phyloP scores from a whole-genome alignment of 257 asterid species.

The Asclepias syriaca region DNA sequence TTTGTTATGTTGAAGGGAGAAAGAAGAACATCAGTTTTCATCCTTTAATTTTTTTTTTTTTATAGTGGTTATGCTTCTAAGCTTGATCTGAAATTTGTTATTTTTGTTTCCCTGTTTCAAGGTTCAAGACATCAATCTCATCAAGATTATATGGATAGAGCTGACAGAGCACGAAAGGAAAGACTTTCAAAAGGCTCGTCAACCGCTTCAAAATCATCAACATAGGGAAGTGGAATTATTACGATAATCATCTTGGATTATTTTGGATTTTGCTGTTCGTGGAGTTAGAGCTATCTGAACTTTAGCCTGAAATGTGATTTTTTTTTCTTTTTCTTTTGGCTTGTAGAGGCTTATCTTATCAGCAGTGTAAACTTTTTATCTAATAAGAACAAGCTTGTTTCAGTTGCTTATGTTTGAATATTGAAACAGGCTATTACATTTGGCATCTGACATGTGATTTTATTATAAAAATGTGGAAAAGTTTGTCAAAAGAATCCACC shows the following conservation, averaged over 20 bases:
- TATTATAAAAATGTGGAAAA: background rate
- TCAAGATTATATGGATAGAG: constrained; percentile 85
- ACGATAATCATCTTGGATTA: too few relatives aligned
- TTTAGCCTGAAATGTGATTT: background rate
- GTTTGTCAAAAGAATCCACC: background rate
- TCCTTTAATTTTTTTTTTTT: background rate
- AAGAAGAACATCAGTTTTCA: background rate
- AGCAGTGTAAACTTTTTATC: background rate
- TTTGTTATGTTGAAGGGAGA: background rate
- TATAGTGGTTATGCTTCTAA: background rate
- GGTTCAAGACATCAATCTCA: constrained; percentile 81
- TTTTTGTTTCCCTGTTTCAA: constrained; percentile 9
- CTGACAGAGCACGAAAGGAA: constrained; percentile 67
- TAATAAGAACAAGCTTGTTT: background rate
- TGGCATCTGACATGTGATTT: background rate
- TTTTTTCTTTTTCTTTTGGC: background rate
- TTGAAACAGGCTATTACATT: background rate
- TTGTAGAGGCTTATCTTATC: background rate
- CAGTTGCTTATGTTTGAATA: background rate
- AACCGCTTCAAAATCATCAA: constrained; percentile 11
- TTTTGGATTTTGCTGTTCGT: background rate
- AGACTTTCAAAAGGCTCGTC: constrained; percentile 62
- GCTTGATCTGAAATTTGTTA: background rate
- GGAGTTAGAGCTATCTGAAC: background rate
- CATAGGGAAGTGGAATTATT: constrained; percentile 10